Evolutionary conservation across 495 filamentous ascomycete species (phyloP), one percentile per base, ranked within the genome.

Genomic region (Hyaloscypha hepaticicola): DNA sequence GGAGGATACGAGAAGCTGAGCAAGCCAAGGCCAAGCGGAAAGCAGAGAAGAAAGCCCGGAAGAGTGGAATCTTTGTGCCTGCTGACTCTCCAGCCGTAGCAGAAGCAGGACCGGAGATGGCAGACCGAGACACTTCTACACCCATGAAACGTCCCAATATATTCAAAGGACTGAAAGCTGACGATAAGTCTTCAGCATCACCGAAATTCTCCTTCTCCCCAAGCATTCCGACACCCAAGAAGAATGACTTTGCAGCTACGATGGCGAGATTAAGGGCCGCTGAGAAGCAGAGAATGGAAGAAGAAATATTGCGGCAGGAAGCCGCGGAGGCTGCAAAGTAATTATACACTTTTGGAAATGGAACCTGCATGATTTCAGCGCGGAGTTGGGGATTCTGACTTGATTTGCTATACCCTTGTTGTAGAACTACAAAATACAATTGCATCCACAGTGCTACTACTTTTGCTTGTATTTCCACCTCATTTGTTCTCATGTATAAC

Each of bases 131-230:
- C 34, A 68, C 51, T 34, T 28, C 64, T 33, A 73, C 69, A 59
- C 71, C 71, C 52, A 71, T 66, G 55, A 73, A 73, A 70, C 66
- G 71, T 59, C 67, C 69, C 34, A 67, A 71, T 62, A 66, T 70
- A 22, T 69, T 69, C 69, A 70, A 64, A 66, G 64, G 69, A 69
- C 65, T 69, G 60, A 70, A 73, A 71, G 68, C 71, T 71, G 71
- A 71, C 68, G 69, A 67, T 16, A 69, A 67, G 58, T 67, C 68
- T 70, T 69, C 68, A 70, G 71, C 68, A 63, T 67, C 71, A 48
- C 71, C 69, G 25, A 73, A 68, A 65, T 73, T 73, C 69, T 71
- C 69, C 12, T 73, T 73, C 50, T 71, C 69, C 22, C 71, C 71
- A 21, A 60, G 53, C 31, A 66, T 64, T 7, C 50, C 67, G 25